A percentile compares a stretch with the other conserved stretches of the same genome.
Conservation (phyloP, 2,329 filamentous ascomycete species). For the Botryosphaeria agaves region DNA sequence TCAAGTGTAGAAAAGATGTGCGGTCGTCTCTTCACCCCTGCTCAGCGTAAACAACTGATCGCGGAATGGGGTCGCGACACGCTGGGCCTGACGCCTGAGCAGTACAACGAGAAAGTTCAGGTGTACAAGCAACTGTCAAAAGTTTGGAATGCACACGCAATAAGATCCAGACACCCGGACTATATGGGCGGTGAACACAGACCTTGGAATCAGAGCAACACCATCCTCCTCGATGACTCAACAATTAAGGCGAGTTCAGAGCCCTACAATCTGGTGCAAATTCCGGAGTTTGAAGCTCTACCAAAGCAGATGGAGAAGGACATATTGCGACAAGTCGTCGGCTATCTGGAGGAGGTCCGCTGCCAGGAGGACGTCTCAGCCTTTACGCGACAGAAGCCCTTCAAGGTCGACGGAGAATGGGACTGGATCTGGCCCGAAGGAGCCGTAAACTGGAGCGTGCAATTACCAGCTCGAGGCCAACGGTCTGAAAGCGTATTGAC, state of each 20-base stretch:
- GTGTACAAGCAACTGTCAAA: conserved; percentile 73
- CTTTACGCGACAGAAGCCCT: conserved; percentile 28
- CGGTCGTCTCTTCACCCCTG: conserved; percentile 39
- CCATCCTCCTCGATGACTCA: conserved; percentile 78
- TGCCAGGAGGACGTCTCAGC: conserved; percentile 42
- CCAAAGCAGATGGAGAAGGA: conserved; percentile 22
- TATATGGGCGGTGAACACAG: conserved; percentile 17
- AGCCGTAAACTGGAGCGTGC: neutral
- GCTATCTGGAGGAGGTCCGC: conserved; percentile 33
- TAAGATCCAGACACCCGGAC: conserved; percentile 24
- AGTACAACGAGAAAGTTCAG: conserved; percentile 58
- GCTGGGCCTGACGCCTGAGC: conserved; percentile 44
- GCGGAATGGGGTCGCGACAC: conserved; percentile 65
- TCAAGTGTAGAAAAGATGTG: conserved; percentile 57
- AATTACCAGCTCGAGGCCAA: no score
- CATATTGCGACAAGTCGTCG: conserved; percentile 32
- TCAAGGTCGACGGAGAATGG: conserved; percentile 1
- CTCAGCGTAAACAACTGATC: conserved; percentile 38
- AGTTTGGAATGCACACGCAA: conserved; percentile 43
- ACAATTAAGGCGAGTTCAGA: conserved; percentile 63
- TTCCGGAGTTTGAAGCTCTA: conserved; percentile 55
- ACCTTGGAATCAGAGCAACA: conserved; percentile 68
- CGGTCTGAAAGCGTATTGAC: no score
- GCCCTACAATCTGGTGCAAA: conserved; percentile 63
- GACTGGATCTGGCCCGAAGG: neutral